phyloP scores from a whole-genome alignment of 1,284 basidiomycete species.

The Volvariella volvacea region DNA sequence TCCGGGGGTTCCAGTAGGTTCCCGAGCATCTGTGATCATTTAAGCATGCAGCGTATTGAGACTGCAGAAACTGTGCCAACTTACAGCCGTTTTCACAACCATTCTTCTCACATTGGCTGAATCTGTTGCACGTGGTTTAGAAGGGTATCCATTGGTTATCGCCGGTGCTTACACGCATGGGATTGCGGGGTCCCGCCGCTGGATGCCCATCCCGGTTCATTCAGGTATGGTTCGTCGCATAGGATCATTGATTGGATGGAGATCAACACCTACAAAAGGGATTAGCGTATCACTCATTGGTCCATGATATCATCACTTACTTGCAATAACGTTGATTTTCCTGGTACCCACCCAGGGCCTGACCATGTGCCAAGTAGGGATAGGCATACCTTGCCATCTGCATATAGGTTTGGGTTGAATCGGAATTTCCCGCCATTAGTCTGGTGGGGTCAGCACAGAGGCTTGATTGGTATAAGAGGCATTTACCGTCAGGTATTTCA shows the following conservation, averaged over 20 bases:
- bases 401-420: constrained; percentile 90
- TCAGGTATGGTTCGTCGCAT: constrained; percentile 83
- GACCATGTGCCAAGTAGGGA: constrained; percentile 88
- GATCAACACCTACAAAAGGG: constrained; percentile 58
- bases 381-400: constrained; percentile 89
- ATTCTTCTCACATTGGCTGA: constrained; percentile 84
- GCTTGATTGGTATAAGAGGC: constrained; percentile 9
- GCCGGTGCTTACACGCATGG: constrained; percentile 51
- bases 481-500: constrained; percentile 85
- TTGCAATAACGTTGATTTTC: constrained; percentile 80
- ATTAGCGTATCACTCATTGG: background rate
- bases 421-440: constrained; percentile 85
- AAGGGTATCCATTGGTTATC: background rate
- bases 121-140: constrained; percentile 36
- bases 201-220: constrained; percentile 83
- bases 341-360: constrained; percentile 85
- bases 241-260: constrained; percentile 94
- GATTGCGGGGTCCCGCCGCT: constrained; percentile 67
- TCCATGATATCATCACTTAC: constrained; percentile 24
- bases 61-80: constrained; percentile 16
- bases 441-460: constrained; percentile 27
- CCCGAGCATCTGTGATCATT: constrained; percentile 63
- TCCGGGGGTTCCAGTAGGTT: constrained; percentile 78
- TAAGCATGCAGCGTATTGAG: constrained; percentile 3
- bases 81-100: constrained; percentile 81